A percentile compares a stretch with the other conserved stretches of the same genome.
phyloP scores from a whole-genome alignment of 2,329 filamentous ascomycete species.

The Fusarium penzigii region DNA sequence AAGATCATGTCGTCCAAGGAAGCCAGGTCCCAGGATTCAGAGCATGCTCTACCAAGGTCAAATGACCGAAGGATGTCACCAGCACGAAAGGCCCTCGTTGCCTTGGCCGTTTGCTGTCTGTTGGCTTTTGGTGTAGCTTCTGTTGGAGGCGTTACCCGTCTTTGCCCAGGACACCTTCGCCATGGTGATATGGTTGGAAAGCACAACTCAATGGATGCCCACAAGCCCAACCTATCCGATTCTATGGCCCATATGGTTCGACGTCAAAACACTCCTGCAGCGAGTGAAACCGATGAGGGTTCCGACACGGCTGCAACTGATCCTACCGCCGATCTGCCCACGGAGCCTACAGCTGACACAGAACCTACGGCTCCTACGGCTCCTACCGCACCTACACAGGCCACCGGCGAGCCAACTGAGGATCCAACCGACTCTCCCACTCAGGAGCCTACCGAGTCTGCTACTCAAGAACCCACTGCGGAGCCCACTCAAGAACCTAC shows the following conservation, averaged over 20 bases:
- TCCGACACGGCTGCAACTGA: constrained; percentile 1
- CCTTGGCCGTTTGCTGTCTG: constrained; percentile 26
- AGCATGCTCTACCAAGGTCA: constrained; percentile 17
- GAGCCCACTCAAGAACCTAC: neutral
- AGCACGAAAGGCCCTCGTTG: constrained; percentile 26
- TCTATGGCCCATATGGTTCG: constrained; percentile 64
- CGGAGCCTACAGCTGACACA: constrained; percentile 12
- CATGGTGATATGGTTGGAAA: constrained; percentile 22
- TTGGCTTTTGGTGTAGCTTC: constrained; percentile 27
- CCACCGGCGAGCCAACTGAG: constrained; percentile 11
- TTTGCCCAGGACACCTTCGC: constrained; percentile 29
- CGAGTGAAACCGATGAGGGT: constrained; percentile 15
- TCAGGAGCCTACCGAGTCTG: constrained; percentile 3
- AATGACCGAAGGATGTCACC: constrained; percentile 20
- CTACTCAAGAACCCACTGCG: constrained; percentile 2
- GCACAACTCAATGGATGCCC: constrained; percentile 20
- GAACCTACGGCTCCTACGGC: constrained; percentile 8
- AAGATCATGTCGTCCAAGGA: constrained; percentile 30
- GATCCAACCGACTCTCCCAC: constrained; percentile 12
- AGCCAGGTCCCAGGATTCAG: constrained; percentile 27
- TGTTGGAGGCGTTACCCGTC: constrained; percentile 22
- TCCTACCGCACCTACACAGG: constrained; percentile 2
- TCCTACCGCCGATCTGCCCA: constrained; percentile 15
- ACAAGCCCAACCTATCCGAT: constrained; percentile 26
- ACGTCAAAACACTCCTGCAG: constrained; percentile 48